These are phyloP conservation scores for Myxozyma nipponensis DNA, from an alignment of 805 yeast genomes.

Conservation along the genomic window DNA sequence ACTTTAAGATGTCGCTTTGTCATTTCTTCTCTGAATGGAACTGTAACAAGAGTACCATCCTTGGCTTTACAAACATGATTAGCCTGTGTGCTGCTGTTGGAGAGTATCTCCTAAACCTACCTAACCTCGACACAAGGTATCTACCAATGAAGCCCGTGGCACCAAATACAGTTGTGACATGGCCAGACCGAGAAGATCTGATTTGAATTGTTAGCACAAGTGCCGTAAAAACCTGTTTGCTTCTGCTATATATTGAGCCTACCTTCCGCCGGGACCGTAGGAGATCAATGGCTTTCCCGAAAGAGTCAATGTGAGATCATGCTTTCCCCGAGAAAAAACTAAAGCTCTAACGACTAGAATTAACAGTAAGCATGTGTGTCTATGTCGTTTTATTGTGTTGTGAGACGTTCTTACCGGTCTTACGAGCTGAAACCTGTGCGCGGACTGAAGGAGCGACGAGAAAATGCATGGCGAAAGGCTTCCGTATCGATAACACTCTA, in stretches of 20 bases:
- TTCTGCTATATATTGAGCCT: not conserved
- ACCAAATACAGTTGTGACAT: slow-evolving; percentile 85
- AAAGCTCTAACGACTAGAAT: not conserved
- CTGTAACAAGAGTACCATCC: slow-evolving; percentile 73
- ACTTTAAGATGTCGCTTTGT: slow-evolving; percentile 74
- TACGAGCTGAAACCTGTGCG: slow-evolving; percentile 7
- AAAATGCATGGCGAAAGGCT: slow-evolving; percentile 11
- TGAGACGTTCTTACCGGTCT: slow-evolving; percentile 9
- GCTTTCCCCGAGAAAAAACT: slow-evolving; percentile 6
- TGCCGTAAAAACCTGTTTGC: not conserved
- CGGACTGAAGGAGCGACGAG: slow-evolving; percentile 11
- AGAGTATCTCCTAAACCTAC: too few species aligned
- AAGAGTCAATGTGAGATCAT: slow-evolving; percentile 56
- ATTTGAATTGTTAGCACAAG: not conserved
- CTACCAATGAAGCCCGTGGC: slow-evolving; percentile 77
- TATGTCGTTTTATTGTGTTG: not conserved
- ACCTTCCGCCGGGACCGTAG: slow-evolving; percentile 69
- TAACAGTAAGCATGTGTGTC: not conserved
- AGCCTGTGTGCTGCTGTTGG: too few species aligned
- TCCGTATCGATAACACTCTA: too few species aligned
- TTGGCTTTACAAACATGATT: too few species aligned
- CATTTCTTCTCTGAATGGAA: slow-evolving; percentile 79
- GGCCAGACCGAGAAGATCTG: slow-evolving; percentile 74
- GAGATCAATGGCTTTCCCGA: slow-evolving; percentile 69
- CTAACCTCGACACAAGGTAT: slow-evolving; percentile 59